Conservation (phyloP, 257 asterid species). For the Solanum raphanifolium region DNA sequence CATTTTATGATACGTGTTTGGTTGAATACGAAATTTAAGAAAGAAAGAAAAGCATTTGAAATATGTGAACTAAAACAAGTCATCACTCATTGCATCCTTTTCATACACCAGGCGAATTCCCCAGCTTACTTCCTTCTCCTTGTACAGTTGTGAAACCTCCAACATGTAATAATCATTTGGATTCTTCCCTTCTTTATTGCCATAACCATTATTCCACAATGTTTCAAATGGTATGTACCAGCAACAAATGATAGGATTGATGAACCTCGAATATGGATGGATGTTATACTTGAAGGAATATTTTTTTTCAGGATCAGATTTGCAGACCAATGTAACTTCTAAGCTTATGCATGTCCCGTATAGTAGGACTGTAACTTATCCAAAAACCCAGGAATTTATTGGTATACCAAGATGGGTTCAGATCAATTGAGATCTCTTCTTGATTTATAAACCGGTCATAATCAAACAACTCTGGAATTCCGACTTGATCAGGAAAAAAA, state of each 20-base stretch:
- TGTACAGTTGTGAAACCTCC: too few species aligned
- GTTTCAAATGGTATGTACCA: background rate
- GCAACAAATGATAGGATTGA: background rate
- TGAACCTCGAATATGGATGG: rapidly evolving
- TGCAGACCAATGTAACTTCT: background rate
- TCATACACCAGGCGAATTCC: background rate
- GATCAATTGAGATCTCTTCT: background rate
- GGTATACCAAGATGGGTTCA: background rate
- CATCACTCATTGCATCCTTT: background rate
- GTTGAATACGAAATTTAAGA: too few species aligned
- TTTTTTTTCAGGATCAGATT: background rate
- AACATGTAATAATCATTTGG: background rate
- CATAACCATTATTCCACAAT: background rate
- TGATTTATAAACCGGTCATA: background rate
- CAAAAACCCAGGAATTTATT: background rate
- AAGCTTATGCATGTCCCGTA: too few species aligned
- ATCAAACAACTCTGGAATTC: background rate
- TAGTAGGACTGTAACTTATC: background rate
- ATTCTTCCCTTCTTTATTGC: background rate
- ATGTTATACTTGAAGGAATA: rapidly evolving
- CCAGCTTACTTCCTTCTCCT: too few species aligned
- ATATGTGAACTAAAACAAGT: background rate
- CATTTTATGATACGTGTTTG: background rate
- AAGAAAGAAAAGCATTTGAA: too few species aligned
- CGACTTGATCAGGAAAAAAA: background rate